A percentile compares a stretch with the other conserved stretches of the same genome.
phyloP scores from a whole-genome alignment of 345 rosid genomes.

The Rhodamnia rubescens region DNA sequence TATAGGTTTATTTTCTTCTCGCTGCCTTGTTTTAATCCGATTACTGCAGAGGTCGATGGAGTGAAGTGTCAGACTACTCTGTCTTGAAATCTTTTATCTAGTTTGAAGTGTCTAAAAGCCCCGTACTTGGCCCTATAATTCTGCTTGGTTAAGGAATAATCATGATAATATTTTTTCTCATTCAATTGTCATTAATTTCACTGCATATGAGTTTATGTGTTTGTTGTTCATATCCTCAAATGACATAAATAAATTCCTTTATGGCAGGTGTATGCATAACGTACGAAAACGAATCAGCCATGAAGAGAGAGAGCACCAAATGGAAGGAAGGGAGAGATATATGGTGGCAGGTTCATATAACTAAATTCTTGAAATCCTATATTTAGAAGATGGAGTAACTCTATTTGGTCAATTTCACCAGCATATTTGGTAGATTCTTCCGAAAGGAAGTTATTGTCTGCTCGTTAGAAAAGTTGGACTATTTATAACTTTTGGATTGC shows the following conservation, averaged over 20 bases:
- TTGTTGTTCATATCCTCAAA: not conserved
- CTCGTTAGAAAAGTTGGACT: not conserved
- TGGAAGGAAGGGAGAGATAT: conserved; percentile 84
- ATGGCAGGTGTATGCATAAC: conserved; percentile 62
- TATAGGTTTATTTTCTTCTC: not conserved
- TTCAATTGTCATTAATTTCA: not conserved
- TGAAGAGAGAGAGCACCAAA: conserved; percentile 64
- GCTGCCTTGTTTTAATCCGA: not conserved
- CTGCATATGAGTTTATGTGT: not conserved
- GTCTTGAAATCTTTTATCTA: not conserved
- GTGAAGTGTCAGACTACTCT: not conserved
- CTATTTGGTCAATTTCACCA: not conserved
- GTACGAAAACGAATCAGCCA: conserved; percentile 59
- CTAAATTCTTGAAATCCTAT: not conserved
- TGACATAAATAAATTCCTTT: not conserved
- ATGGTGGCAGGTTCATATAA: conserved; percentile 84
- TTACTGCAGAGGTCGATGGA: not conserved
- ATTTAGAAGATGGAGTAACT: not conserved
- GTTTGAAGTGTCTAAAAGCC: not conserved
- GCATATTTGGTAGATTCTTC: not conserved
- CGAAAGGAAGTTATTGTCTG: not conserved
- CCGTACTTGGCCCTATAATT: not conserved
- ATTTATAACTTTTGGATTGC: not conserved
- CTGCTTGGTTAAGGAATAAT: not conserved
- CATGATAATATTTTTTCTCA: not conserved